Percentiles rank a stretch among this genome's conserved stretches.
Conservation (phyloP, 805 yeast species). For the Ogataea neopini region DNA sequence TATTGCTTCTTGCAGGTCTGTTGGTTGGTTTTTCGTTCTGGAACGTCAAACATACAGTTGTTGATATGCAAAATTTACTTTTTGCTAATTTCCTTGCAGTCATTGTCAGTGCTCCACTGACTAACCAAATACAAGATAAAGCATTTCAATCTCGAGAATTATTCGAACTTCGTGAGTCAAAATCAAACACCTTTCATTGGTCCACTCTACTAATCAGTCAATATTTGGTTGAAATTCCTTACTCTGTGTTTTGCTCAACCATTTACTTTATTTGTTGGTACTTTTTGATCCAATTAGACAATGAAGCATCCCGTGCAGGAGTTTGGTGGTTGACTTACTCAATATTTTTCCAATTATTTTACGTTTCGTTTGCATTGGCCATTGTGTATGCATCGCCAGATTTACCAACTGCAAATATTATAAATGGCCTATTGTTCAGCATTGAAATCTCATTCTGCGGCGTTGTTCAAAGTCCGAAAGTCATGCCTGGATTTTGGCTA, state of each 20-base stretch:
- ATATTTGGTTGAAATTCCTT: constrained; percentile 59
- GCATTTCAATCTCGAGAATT: constrained; percentile 58
- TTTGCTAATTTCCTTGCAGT: constrained; percentile 57
- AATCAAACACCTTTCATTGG: constrained; percentile 75
- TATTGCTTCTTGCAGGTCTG: constrained; percentile 48
- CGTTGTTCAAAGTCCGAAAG: constrained; percentile 43
- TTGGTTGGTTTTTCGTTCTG: constrained; percentile 41
- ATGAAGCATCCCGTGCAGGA: constrained; percentile 40
- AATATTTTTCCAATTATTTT: constrained; percentile 34
- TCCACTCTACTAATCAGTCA: constrained; percentile 53
- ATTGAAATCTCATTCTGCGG: constrained; percentile 39
- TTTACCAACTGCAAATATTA: constrained; percentile 43
- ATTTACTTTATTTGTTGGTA: constrained; percentile 44
- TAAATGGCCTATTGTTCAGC: constrained; percentile 40
- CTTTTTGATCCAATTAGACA: constrained; percentile 51
- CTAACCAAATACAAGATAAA: constrained; percentile 62
- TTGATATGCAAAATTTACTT: constrained; percentile 54
- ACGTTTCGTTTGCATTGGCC: constrained; percentile 39
- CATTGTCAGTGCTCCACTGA: constrained; percentile 55
- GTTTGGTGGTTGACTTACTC: constrained; percentile 36
- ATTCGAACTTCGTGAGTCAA: constrained; percentile 67
- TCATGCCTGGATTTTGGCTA: constrained; percentile 53
- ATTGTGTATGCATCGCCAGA: constrained; percentile 46
- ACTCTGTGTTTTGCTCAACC: constrained; percentile 49
- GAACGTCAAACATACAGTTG: constrained; percentile 47